A percentile compares a stretch with the other conserved stretches of the same genome.
These are phyloP conservation scores for Penicillium nordicum DNA, from an alignment of 2,329 filamentous ascomycete species.

Conservation along the genomic window DNA sequence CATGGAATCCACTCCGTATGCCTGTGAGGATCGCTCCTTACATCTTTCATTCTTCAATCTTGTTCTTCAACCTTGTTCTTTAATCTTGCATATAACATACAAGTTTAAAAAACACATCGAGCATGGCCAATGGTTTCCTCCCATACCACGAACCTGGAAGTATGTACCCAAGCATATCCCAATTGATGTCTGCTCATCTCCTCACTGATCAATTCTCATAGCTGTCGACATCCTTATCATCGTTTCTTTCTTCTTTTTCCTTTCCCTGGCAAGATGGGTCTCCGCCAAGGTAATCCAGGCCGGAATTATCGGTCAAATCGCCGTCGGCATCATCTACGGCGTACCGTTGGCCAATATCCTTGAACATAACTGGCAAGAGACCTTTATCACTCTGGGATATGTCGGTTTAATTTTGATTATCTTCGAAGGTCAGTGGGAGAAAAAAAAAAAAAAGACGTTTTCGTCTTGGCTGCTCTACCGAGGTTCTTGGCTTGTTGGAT, in stretches of 20 bases:
- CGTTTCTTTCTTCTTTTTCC: slow-evolving; percentile 47
- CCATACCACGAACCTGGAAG: slow-evolving; percentile 42
- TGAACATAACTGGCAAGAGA: slow-evolving; percentile 44
- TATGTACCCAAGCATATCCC: slow-evolving; percentile 19
- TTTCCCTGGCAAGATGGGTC: slow-evolving; percentile 43
- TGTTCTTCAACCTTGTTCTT: not conserved
- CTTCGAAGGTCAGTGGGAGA: slow-evolving; percentile 40
- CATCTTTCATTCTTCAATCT: too few species aligned
- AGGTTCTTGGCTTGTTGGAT: not conserved
- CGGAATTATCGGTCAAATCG: slow-evolving; percentile 48
- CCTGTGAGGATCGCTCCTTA: too few species aligned
- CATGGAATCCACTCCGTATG: not conserved
- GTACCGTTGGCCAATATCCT: slow-evolving; percentile 46
- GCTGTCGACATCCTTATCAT: slow-evolving; percentile 43
- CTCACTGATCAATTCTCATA: slow-evolving; percentile 16
- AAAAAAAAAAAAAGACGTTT: not conserved
- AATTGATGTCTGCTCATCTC: not conserved
- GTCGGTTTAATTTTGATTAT: slow-evolving; percentile 51
- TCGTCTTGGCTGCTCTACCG: not conserved
- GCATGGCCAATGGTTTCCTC: slow-evolving; percentile 31
- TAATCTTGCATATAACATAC: not conserved
- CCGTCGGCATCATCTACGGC: slow-evolving; percentile 49
- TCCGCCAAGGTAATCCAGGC: slow-evolving; percentile 44
- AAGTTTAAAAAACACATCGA: not conserved
- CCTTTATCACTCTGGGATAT: slow-evolving; percentile 48